Base-by-base conservation (phyloP, 2,329 filamentous ascomycete genomes). In the Hypoxylon sp. region DNA sequence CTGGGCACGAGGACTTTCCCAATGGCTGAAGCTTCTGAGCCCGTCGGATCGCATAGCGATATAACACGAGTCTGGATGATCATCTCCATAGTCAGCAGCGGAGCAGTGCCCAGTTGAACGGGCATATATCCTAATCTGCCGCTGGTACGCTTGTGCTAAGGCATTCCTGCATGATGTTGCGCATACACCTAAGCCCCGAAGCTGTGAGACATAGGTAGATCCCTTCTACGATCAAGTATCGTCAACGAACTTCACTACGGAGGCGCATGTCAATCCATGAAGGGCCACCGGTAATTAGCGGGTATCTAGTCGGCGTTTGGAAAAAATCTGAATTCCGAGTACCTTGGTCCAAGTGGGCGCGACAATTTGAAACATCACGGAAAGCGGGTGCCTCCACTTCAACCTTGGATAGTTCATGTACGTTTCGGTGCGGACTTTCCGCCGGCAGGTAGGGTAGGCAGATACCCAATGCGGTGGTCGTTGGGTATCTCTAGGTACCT, bases 341-440 rank as follows among this genome's bases (percentile, higher is more conserved):
- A 41, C 57, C 60, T 67, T 56, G 41, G 54, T 30, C 24, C 26
- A 57, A 52, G 46, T 58, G 46, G 56, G 44, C 19, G 57, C 54
- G 28, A 50, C 39, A 41, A 4, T 15, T 20, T 55, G 26, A 11
- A 10, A 51, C 44, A 32, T 20, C n/a, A 53, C 48, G 53, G 50
- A 34, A 56, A 59, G 52, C 54, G 47, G 43, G 34, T 30, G 52
- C 41, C 34, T 47, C 24, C 17, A 54, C 22, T n/a, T 39, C 41
- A 13, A 59, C 49, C 46, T 59, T 43, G 55, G 52, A 57, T 32
- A 1, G 44, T 11, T n/a, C 26, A 22, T 44, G 60, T 41, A 26
- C 37, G 43, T 30, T 55, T 46, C 57, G 20, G 15, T 56, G 53
- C 52, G 60, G 39, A 59, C 24, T 61, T 17, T 48, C 54, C 50